Evolutionary conservation across 345 rosid genomes (phyloP), one percentile per base, ranked within the genome.

Genomic region (Carallia pectinifolia): DNA sequence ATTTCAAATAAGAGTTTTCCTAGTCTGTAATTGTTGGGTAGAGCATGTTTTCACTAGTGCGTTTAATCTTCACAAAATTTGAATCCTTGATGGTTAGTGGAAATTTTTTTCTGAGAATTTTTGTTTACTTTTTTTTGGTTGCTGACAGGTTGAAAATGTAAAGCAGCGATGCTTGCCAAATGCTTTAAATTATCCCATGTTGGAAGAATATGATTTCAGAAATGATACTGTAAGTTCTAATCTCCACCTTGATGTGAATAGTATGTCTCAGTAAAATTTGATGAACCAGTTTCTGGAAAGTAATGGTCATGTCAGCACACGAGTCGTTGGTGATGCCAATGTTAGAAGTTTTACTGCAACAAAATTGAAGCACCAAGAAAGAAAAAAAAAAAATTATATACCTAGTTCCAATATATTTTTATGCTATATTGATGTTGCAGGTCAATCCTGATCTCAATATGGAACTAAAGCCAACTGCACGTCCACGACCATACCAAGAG

Each of bases 141-240:
- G 7, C 31, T 61, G 67, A 58, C 79, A 95, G 99, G 99, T 95
- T 74, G 98, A 95, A 83, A 90, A 87, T 81, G 98, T 95, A 67
- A 95, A 95, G 83, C 97, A 95, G 74, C 92, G 90, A 10, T 95
- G 99, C 88, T 82, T 95, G 86, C 97, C 99, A n/a, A 89, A 89
- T 85, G 98, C 92, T 64, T 81, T 92, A 75, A 95, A 95, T 76
- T 92, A 92, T 84, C 99, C 99, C 50, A 92, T 95, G 99, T 77
- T 95, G 83, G 99, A 95, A 84, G 99, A 92, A 81, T 95, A 95
- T 64, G 98, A 92, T 76, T 95, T 92, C 81, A 83, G 90, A 77
- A 92, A 95, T 81, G 98, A 92, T 80, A 84, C 90, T 38, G 99
- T 92, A 75, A 80, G 97, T 61, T 48, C 53, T 19, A 29, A 58